Evolutionary conservation across 2,329 filamentous ascomycete species (phyloP).

Genomic region (Xylariales sp.): DNA sequence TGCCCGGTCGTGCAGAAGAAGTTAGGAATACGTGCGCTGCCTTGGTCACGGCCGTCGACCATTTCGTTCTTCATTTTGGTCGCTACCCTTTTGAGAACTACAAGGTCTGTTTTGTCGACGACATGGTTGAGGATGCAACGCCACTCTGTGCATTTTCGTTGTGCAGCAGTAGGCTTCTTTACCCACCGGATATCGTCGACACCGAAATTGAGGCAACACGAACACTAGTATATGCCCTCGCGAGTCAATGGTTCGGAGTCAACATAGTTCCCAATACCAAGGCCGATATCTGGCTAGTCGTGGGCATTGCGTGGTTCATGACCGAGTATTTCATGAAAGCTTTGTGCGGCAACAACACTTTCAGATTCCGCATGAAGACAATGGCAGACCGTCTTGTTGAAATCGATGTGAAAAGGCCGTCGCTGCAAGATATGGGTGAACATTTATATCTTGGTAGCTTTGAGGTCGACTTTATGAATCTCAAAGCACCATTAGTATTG

Average conservation of each 20-base stretch:
- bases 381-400: constrained; percentile 85
- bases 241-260: constrained; percentile 94
- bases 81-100: constrained; percentile 93
- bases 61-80: constrained; percentile 87
- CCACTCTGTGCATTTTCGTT: constrained; percentile 86
- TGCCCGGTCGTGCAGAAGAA: constrained; percentile 84
- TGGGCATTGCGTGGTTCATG: constrained; percentile 94
- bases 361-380: constrained; percentile 88
- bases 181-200: constrained; percentile 86
- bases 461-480: constrained; percentile 88
- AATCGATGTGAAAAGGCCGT: constrained; percentile 83
- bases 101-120: constrained; percentile 94
- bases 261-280: constrained; percentile 87
- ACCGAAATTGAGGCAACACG: constrained; percentile 84
- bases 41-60: constrained; percentile 88
- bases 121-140: constrained; percentile 79
- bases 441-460: constrained; percentile 82
- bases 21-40: constrained; percentile 88
- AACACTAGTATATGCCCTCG: constrained; percentile 82
- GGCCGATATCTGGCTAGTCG: constrained; percentile 86
- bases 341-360: constrained; percentile 94
- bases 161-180: constrained; percentile 87
- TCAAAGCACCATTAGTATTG: constrained; percentile 91
- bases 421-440: constrained; percentile 82
- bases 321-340: constrained; percentile 91